These are phyloP conservation scores for Cyclotella kingstonii DNA, from an alignment of 108 stramenopile species.

Conservation along the genomic window DNA sequence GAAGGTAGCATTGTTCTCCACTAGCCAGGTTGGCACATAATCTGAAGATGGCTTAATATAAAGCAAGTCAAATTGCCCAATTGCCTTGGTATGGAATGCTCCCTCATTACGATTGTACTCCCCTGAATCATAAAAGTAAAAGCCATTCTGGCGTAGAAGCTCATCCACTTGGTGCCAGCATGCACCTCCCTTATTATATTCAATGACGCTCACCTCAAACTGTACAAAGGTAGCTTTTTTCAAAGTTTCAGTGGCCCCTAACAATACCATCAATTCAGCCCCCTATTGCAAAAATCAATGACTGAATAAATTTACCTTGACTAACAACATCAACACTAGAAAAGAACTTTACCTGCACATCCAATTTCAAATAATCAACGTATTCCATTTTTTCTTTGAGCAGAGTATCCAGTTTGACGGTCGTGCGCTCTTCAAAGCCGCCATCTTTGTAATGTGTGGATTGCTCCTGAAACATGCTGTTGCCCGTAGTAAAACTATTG, in stretches of 20 bases:
- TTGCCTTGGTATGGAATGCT: slow-evolving; percentile 20
- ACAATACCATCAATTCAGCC: slow-evolving; percentile 25
- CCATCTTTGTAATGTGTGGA: slow-evolving; percentile 9
- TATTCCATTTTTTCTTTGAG: slow-evolving; percentile 8
- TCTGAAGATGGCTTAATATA: slow-evolving; percentile 26
- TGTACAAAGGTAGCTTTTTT: slow-evolving; percentile 37
- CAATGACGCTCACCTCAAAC: slow-evolving; percentile 29
- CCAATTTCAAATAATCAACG: slow-evolving; percentile 37
- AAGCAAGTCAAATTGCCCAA: slow-evolving; percentile 30
- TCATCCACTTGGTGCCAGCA: slow-evolving; percentile 32
- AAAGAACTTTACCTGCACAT: slow-evolving; percentile 15
- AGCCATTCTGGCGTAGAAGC: slow-evolving; percentile 32
- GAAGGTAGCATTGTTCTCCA: slow-evolving; percentile 12
- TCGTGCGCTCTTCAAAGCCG: slow-evolving; percentile 13
- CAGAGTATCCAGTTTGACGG: slow-evolving; percentile 27
- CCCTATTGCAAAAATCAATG: slow-evolving; percentile 7
- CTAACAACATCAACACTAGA: too few relatives aligned
- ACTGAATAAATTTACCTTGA: not conserved
- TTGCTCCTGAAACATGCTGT: slow-evolving; percentile 34
- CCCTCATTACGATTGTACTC: slow-evolving; percentile 1
- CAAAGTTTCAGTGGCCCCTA: slow-evolving; percentile 22
- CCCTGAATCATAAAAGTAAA: slow-evolving; percentile 25
- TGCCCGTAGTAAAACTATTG: slow-evolving; percentile 16
- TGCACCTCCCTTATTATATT: slow-evolving; percentile 40
- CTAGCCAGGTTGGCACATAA: slow-evolving; percentile 16